phyloP scores from a whole-genome alignment of 2,329 filamentous ascomycete species.

The Trichoderma arundinaceum region DNA sequence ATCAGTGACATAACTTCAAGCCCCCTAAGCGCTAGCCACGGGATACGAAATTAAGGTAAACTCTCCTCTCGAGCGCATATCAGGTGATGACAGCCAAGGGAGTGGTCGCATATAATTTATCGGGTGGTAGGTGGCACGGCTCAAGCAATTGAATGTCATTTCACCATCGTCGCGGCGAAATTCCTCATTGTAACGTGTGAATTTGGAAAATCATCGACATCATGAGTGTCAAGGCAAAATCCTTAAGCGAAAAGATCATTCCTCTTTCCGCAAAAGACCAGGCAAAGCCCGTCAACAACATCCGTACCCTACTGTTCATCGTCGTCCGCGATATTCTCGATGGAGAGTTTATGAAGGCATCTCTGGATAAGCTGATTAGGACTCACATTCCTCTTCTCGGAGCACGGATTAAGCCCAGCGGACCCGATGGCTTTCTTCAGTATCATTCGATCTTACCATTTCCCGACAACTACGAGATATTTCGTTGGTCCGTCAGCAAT shows the following conservation, averaged over 20 bases:
- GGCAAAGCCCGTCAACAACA: constrained; percentile 31
- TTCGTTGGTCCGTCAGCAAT: constrained; percentile 32
- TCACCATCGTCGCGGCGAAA: neutral
- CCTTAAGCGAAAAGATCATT: constrained; percentile 23
- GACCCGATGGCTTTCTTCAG: constrained; percentile 23
- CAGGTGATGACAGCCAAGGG: neutral
- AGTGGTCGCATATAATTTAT: neutral
- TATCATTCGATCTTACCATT: constrained; percentile 30
- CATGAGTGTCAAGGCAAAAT: neutral
- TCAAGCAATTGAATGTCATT: neutral
- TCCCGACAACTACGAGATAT: constrained; percentile 28
- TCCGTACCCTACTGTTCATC: constrained; percentile 34
- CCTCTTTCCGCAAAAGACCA: constrained; percentile 32
- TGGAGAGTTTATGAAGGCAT: constrained; percentile 19
- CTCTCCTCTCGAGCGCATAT: neutral
- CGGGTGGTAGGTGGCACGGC: neutral
- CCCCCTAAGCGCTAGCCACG: constrained; percentile 12
- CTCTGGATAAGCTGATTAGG: constrained; percentile 34
- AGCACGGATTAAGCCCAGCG: constrained; percentile 27
- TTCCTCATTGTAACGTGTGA: too few relatives aligned
- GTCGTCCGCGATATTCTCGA: constrained; percentile 31
- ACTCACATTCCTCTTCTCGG: constrained; percentile 34
- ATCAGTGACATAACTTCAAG: too few relatives aligned
- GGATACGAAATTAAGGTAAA: neutral
- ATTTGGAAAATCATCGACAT: neutral